phyloP scores from a whole-genome alignment of 75 land plant species.

The Pinus tabuliformis region DNA sequence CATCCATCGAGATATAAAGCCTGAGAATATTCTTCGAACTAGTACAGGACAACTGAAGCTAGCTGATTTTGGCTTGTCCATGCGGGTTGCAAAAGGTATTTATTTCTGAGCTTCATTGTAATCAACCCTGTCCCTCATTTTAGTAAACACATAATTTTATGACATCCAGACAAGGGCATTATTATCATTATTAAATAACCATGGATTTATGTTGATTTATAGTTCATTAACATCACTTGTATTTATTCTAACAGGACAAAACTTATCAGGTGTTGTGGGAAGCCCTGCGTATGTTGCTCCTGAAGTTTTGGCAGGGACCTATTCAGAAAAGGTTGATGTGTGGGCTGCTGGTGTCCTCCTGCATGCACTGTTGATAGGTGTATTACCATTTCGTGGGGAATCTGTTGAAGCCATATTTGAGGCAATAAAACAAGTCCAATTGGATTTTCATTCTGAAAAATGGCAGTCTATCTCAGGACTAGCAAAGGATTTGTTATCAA shows the following conservation, averaged over 20 bases:
- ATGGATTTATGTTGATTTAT: neutral
- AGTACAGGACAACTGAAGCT: constrained; percentile 53
- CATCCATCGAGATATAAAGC: constrained; percentile 80
- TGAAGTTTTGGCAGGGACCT: constrained; percentile 68
- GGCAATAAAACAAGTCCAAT: constrained; percentile 55
- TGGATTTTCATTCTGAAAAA: constrained; percentile 48
- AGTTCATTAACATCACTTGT: neutral
- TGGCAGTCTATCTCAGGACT: constrained; percentile 62
- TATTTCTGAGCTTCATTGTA: neutral
- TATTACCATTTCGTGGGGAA: constrained; percentile 69
- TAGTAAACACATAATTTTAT: neutral
- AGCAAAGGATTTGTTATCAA: constrained; percentile 52
- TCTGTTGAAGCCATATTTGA: constrained; percentile 76
- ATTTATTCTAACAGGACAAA: constrained; percentile 47
- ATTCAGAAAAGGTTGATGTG: constrained; percentile 76
- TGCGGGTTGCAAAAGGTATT: constrained; percentile 59
- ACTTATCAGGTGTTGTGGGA: constrained; percentile 65
- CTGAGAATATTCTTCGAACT: constrained; percentile 76
- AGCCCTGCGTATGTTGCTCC: constrained; percentile 91
- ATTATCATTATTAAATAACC: neutral
- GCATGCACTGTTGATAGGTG: constrained; percentile 58
- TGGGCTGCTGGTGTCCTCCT: constrained; percentile 87
- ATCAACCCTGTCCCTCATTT: too few relatives aligned
- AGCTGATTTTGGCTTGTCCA: constrained; percentile 86
- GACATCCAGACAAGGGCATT: neutral